Evolutionary conservation across 108 stramenopile species (phyloP).

Genomic region (Cylindrotheca fusiformis): DNA sequence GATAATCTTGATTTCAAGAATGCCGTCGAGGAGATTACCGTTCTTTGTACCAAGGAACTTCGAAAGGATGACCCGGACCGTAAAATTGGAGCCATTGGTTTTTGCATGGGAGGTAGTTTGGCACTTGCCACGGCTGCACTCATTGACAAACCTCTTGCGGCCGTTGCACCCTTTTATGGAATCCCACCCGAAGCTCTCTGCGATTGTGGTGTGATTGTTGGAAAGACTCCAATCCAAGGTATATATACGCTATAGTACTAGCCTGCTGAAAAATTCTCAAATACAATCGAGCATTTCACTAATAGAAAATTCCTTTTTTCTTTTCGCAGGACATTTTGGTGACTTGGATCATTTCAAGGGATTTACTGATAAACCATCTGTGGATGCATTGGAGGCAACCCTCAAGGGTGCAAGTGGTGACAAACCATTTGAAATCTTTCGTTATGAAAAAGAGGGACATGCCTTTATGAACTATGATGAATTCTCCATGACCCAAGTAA

Average conservation of each 20-base stretch:
- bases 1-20: slow-evolving; percentile 22
- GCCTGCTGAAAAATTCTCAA: too few relatives aligned
- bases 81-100: slow-evolving; percentile 24
- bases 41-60: slow-evolving; percentile 6
- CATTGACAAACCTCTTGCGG: slow-evolving; percentile 7
- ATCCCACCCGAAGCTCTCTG: slow-evolving; percentile 5
- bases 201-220: not conserved
- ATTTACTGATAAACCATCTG: slow-evolving; percentile 24
- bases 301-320: not conserved
- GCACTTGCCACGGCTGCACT: slow-evolving; percentile 10
- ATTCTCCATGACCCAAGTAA: slow-evolving; percentile 4
- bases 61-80: slow-evolving; percentile 10
- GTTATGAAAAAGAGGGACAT: slow-evolving; percentile 18
- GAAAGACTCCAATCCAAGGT: slow-evolving; percentile 19
- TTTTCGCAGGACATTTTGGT: slow-evolving; percentile 20
- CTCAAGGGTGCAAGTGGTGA: slow-evolving; percentile 11
- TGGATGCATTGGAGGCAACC: slow-evolving; percentile 9
- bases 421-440: slow-evolving; percentile 3
- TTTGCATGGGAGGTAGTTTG: slow-evolving; percentile 38
- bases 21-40: slow-evolving; percentile 23
- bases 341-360: slow-evolving; percentile 16
- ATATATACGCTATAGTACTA: too few relatives aligned
- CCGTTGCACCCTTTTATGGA: slow-evolving; percentile 28
- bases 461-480: slow-evolving; percentile 34
- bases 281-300: too few relatives aligned